A percentile compares a stretch with the other conserved stretches of the same genome.
phyloP scores from a whole-genome alignment of 495 filamentous ascomycete species.

The Aspergillus asperescens region DNA sequence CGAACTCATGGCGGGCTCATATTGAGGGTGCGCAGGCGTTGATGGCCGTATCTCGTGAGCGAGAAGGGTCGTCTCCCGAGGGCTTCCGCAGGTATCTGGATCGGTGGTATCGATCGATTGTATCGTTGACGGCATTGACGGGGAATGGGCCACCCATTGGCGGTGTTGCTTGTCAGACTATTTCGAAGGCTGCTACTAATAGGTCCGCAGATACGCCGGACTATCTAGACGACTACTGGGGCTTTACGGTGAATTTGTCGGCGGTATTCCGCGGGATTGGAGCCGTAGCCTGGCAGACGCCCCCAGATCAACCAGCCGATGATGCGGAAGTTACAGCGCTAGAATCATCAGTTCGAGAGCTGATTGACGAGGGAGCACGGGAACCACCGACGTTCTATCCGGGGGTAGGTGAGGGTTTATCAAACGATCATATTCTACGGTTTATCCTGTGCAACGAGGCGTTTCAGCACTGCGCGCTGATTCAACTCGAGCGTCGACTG shows the following conservation, averaged over 20 bases:
- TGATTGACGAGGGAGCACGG: slow-evolving; percentile 33
- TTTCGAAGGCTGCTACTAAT: slow-evolving; percentile 17
- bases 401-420: slow-evolving; percentile 33
- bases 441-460: slow-evolving; percentile 44
- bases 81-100: slow-evolving; percentile 43
- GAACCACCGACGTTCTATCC: slow-evolving; percentile 38
- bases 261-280: slow-evolving; percentile 42
- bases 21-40: slow-evolving; percentile 42
- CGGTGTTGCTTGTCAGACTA: slow-evolving; percentile 17
- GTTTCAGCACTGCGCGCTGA: slow-evolving; percentile 44
- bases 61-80: slow-evolving; percentile 27
- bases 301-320: slow-evolving; percentile 21
- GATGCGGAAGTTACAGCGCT: slow-evolving; percentile 31
- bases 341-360: slow-evolving; percentile 31
- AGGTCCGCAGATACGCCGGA: slow-evolving; percentile 24
- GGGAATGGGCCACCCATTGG: slow-evolving; percentile 44
- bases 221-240: slow-evolving; percentile 47
- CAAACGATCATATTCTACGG: slow-evolving; percentile 31
- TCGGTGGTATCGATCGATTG: slow-evolving; percentile 45
- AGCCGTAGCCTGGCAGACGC: slow-evolving; percentile 36
- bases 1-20: slow-evolving; percentile 45
- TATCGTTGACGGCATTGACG: slow-evolving; percentile 42
- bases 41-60: slow-evolving; percentile 31
- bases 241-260: slow-evolving; percentile 39
- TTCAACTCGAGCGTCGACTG: slow-evolving; percentile 41